These are phyloP conservation scores for Kazachstania africana DNA, from an alignment of 805 yeast genomes.

Conservation along the genomic window DNA sequence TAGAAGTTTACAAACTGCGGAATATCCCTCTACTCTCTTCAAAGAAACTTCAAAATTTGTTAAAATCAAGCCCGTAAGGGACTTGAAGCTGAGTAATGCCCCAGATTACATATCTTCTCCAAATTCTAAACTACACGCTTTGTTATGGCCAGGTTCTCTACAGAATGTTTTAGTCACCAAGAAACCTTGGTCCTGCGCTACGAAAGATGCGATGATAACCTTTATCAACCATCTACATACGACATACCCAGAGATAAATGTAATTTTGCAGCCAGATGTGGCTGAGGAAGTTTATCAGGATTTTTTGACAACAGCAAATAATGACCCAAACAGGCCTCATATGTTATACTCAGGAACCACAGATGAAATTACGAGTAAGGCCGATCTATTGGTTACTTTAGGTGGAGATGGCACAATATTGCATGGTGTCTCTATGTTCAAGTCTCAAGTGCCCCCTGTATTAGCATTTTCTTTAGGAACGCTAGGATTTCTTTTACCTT, in stretches of 20 bases:
- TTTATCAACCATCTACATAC: slow-evolving; percentile 52
- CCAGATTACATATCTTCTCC: slow-evolving; percentile 47
- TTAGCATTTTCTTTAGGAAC: slow-evolving; percentile 85
- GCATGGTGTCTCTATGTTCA: slow-evolving; percentile 70
- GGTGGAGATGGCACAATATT: slow-evolving; percentile 97
- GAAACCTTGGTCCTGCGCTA: slow-evolving; percentile 67
- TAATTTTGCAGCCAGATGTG: slow-evolving; percentile 65
- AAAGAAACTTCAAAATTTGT: slow-evolving; percentile 16
- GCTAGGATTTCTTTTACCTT: slow-evolving; percentile 79
- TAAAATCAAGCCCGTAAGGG: slow-evolving; percentile 21
- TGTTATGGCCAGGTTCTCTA: slow-evolving; percentile 64
- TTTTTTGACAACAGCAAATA: slow-evolving; percentile 14
- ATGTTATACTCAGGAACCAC: slow-evolving; percentile 47
- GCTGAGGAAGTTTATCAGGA: slow-evolving; percentile 49
- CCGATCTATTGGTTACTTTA: slow-evolving; percentile 73
- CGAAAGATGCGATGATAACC: slow-evolving; percentile 51
- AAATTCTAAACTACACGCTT: slow-evolving; percentile 47
- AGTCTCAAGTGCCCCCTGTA: slow-evolving; percentile 73
- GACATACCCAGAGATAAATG: slow-evolving; percentile 59
- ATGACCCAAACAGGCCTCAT: slow-evolving; percentile 26
- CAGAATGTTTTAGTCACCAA: slow-evolving; percentile 71
- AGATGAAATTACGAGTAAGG: slow-evolving; percentile 45
- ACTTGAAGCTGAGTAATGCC: slow-evolving; percentile 20
- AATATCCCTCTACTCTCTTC: too few relatives aligned
- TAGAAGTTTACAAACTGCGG: too few relatives aligned